These are phyloP conservation scores for Botryosphaeria dothidea DNA, from an alignment of 2,329 filamentous ascomycete species.

Conservation along the genomic window DNA sequence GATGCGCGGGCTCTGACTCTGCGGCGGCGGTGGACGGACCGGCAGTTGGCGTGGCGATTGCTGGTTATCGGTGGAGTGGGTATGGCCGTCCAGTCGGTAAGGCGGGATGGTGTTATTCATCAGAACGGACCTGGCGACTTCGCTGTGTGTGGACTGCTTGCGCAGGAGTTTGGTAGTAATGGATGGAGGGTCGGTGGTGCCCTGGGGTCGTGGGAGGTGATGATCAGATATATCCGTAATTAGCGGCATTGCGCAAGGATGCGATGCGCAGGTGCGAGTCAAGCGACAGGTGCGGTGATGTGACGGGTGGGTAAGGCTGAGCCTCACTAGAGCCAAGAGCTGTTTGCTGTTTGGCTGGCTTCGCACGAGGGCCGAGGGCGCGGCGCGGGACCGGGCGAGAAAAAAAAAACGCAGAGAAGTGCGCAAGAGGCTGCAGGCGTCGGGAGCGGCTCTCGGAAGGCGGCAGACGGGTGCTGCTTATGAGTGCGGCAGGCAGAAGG, in stretches of 20 bases:
- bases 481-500: neutral
- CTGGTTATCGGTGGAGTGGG: constrained; percentile 25
- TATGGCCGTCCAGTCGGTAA: constrained; percentile 26
- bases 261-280: constrained; percentile 10
- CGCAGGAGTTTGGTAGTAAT: constrained; percentile 19
- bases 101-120: constrained; percentile 37
- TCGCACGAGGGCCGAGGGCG: neutral
- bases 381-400: neutral
- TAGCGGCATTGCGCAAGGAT: constrained; percentile 19
- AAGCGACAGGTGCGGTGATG: neutral
- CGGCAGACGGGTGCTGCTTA: neutral
- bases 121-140: constrained; percentile 52
- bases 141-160: constrained; percentile 48
- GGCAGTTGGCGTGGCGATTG: constrained; percentile 25
- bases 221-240: constrained; percentile 21
- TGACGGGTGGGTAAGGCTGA: constrained; percentile 15
- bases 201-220: constrained; percentile 16
- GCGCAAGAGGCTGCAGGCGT: neutral
- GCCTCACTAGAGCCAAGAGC: neutral
- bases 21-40: constrained; percentile 22
- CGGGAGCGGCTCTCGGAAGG: neutral
- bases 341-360: constrained; percentile 1
- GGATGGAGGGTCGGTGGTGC: constrained; percentile 10
- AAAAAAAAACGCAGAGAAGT: neutral
- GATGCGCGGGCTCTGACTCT: constrained; percentile 19